These are phyloP conservation scores for Stagonosporopsis vannaccii DNA, from an alignment of 2,329 filamentous ascomycete genomes.

Conservation along the genomic window DNA sequence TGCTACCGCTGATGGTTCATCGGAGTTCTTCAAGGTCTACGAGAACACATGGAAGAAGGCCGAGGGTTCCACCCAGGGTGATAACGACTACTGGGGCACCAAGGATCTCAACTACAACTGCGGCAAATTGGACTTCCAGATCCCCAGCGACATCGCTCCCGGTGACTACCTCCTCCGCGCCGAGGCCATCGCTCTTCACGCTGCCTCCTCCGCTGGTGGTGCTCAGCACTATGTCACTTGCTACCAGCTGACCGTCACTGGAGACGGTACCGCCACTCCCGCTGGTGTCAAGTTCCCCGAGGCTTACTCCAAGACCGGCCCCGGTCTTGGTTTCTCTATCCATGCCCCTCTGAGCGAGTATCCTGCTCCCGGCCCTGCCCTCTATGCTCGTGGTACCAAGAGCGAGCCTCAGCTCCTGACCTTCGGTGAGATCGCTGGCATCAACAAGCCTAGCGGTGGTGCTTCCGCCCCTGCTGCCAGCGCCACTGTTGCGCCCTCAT, in stretches of 20 bases:
- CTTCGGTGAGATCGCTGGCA: conserved; percentile 35
- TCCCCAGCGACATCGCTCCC: conserved; percentile 51
- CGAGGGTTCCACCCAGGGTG: conserved; percentile 47
- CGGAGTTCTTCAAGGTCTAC: conserved; percentile 59
- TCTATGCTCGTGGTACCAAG: conserved; percentile 45
- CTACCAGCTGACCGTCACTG: conserved; percentile 53
- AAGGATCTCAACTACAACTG: conserved; percentile 53
- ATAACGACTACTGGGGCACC: conserved; percentile 51
- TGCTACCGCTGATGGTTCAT: conserved; percentile 54
- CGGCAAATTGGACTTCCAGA: conserved; percentile 41
- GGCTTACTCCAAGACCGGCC: conserved; percentile 51
- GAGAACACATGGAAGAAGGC: conserved; percentile 49
- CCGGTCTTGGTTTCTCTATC: conserved; percentile 55
- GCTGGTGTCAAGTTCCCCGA: conserved; percentile 58
- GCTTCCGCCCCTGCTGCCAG: conserved; percentile 28
- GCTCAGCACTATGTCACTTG: conserved; percentile 58
- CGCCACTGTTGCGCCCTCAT: conserved; percentile 17
- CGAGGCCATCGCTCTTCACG: conserved; percentile 57
- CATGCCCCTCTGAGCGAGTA: conserved; percentile 49
- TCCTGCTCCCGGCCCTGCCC: conserved; percentile 49
- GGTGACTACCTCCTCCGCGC: conserved; percentile 56
- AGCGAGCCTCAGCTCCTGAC: conserved; percentile 32
- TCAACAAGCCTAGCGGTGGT: conserved; percentile 29
- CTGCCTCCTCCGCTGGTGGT: conserved; percentile 47
- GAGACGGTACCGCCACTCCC: conserved; percentile 43